Evolutionary conservation across 805 yeast genomes (phyloP).

Genomic region (Suhomyces sp.): DNA sequence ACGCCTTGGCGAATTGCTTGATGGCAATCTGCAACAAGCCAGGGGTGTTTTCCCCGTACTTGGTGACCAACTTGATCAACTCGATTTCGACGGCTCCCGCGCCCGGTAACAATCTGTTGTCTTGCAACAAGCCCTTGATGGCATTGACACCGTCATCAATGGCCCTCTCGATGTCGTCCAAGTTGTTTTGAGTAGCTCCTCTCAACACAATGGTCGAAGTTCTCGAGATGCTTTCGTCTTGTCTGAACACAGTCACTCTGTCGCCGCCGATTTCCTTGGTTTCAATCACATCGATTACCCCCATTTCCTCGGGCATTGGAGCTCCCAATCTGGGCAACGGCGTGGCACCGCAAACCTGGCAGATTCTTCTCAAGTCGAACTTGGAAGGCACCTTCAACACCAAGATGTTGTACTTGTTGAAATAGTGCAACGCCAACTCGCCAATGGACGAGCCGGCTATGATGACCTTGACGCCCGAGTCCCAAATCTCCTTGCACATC

Average conservation of each 20-base stretch:
- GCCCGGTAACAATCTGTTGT: conserved; percentile 78
- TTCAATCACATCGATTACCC: conserved; percentile 81
- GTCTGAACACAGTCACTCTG: conserved; percentile 91
- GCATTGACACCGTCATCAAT: conserved; percentile 96
- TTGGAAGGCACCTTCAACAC: conserved; percentile 90
- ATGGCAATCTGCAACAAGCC: conserved; percentile 92
- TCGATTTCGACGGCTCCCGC: conserved; percentile 96
- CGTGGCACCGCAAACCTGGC: conserved; percentile 96
- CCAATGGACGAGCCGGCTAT: conserved; percentile 95
- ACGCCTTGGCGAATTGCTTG: conserved; percentile 89
- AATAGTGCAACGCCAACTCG: conserved; percentile 87
- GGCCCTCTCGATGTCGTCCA: conserved; percentile 96
- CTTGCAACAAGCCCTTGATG: conserved; percentile 84
- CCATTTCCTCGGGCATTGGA: conserved; percentile 93
- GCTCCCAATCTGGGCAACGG: conserved; percentile 93
- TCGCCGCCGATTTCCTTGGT: conserved; percentile 96
- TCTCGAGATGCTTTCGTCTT: conserved; percentile 60
- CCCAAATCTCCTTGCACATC: conserved; percentile 75
- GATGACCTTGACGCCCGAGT: conserved; percentile 82
- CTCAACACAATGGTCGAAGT: conserved; percentile 92
- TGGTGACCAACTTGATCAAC: conserved; percentile 71
- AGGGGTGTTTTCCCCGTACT: conserved; percentile 90
- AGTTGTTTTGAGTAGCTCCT: conserved; percentile 92
- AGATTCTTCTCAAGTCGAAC: conserved; percentile 88
- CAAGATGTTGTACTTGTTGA: conserved; percentile 80